Evolutionary conservation across 2,329 filamentous ascomycete species (phyloP).

Genomic region (Calonectria hongkongensis): DNA sequence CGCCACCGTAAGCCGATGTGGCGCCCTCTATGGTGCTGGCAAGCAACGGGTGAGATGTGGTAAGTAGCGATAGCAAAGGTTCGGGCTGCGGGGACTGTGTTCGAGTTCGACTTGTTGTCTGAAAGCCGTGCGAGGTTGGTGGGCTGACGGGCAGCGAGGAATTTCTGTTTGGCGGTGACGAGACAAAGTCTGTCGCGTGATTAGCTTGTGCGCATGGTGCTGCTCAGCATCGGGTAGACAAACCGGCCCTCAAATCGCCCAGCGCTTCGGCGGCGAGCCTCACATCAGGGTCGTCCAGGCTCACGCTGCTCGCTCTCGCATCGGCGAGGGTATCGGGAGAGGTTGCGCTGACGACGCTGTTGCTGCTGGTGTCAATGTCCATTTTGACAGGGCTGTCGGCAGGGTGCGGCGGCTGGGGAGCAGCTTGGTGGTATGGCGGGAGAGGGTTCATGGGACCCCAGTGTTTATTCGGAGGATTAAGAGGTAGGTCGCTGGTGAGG

Average conservation of each 20-base stretch:
- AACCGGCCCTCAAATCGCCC: slow-evolving; percentile 84
- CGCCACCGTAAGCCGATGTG: slow-evolving; percentile 88
- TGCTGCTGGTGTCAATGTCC: slow-evolving; percentile 68
- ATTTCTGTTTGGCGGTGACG: slow-evolving; percentile 73
- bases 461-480: slow-evolving; percentile 48
- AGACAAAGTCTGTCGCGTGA: slow-evolving; percentile 75
- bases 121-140: slow-evolving; percentile 59
- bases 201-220: slow-evolving; percentile 36
- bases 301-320: slow-evolving; percentile 70
- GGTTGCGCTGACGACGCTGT: slow-evolving; percentile 63
- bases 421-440: slow-evolving; percentile 63
- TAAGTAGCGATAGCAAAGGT: slow-evolving; percentile 89
- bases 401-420: slow-evolving; percentile 55
- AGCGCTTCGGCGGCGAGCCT: slow-evolving; percentile 84
- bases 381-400: slow-evolving; percentile 68
- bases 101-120: slow-evolving; percentile 46
- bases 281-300: slow-evolving; percentile 80
- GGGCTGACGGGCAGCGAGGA: slow-evolving; percentile 64
- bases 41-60: slow-evolving; percentile 90
- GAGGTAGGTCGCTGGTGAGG: slow-evolving; percentile 57
- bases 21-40: slow-evolving; percentile 90
- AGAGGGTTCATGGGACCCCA: slow-evolving; percentile 72
- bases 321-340: slow-evolving; percentile 69
- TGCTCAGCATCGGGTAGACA: slow-evolving; percentile 26
- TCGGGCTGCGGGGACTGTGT: slow-evolving; percentile 76